These are phyloP conservation scores for Corrigiola litoralis DNA, from an alignment of 179 eudicot species.

Conservation along the genomic window DNA sequence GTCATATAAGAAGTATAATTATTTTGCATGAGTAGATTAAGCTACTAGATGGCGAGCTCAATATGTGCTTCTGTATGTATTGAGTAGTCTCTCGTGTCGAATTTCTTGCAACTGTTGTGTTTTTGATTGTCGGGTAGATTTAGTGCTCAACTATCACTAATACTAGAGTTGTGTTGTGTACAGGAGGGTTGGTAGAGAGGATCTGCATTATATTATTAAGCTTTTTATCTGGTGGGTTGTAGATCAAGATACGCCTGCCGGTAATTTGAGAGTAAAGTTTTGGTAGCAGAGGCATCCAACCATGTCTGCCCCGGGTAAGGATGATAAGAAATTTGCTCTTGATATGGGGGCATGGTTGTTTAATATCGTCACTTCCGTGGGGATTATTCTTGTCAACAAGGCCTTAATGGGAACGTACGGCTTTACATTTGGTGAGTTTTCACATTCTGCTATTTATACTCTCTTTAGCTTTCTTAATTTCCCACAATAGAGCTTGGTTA, in stretches of 20 bases:
- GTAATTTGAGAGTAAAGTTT: background rate
- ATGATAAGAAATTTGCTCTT: conserved; percentile 39
- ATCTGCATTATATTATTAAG: background rate
- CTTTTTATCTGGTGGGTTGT: conserved; percentile 7
- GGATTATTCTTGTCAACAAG: conserved; percentile 81
- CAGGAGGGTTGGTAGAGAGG: conserved; percentile 8
- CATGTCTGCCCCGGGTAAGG: conserved; percentile 47
- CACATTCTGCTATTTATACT: background rate
- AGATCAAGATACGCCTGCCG: conserved; percentile 2
- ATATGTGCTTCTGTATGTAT: background rate
- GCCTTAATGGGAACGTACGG: conserved; percentile 81
- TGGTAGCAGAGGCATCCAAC: conserved; percentile 19
- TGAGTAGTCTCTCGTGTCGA: background rate
- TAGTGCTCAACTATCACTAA: background rate
- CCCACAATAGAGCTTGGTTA: no score
- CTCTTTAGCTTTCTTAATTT: background rate
- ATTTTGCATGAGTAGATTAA: no score
- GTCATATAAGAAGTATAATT: background rate
- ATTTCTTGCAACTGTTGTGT: background rate
- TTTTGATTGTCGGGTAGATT: background rate
- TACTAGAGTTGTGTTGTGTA: conserved; percentile 1
- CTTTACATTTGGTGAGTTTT: conserved; percentile 55
- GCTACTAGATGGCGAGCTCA: no score
- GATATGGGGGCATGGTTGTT: conserved; percentile 79
- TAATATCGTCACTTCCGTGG: conserved; percentile 79